Base-by-base conservation (phyloP, 306 rosid genomes). In the Cucumis melo region DNA sequence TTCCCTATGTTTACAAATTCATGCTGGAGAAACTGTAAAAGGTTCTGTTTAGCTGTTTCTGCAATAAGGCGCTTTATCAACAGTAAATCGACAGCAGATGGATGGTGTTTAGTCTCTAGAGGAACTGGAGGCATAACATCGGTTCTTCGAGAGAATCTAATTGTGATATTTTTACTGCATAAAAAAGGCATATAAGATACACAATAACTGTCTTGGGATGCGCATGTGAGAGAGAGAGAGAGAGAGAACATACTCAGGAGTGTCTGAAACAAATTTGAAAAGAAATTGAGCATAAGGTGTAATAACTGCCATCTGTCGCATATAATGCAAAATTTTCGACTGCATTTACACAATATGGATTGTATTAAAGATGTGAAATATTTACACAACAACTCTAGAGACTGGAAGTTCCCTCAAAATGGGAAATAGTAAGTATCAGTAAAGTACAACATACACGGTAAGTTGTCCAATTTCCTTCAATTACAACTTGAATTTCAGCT, bases 51-150 rank as follows among this genome's bases (percentile, higher is more conserved):
- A 7, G 91, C 83, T 67, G 97, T 91, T 83, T 93, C 98, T 19
- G 93, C 61, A 67, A 90, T 90, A 56, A 93, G 97, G 78, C 97
- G 87, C 78, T 93, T 93, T 80, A 93, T 91, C 79, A 93, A 84
- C 80, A 93, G 81, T 79, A 93, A 86, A 89, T 93, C 94, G 77
- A 93, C 92, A 44, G 98, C 86, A 3, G 98, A 93, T 19, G 98
- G 98, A 79, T 93, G 97, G 79, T 91, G 94, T 89, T 93, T 93
- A 66, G 98, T 93, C 88, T 90, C 97, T 46, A 88, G 79, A 78
- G 98, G 98, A 83, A 91, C 82, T 41, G 98, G 89, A 41, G 98
- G 98, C 98, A 91, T 93, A 23, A 91, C 98, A 82, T 93, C 97
- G 1, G 98, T 91, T 88, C 98, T 91, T 76, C 98, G 87, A 46